These are phyloP conservation scores for Rhynchosporium secalis DNA, from an alignment of 2,329 filamentous ascomycete species.

Conservation along the genomic window DNA sequence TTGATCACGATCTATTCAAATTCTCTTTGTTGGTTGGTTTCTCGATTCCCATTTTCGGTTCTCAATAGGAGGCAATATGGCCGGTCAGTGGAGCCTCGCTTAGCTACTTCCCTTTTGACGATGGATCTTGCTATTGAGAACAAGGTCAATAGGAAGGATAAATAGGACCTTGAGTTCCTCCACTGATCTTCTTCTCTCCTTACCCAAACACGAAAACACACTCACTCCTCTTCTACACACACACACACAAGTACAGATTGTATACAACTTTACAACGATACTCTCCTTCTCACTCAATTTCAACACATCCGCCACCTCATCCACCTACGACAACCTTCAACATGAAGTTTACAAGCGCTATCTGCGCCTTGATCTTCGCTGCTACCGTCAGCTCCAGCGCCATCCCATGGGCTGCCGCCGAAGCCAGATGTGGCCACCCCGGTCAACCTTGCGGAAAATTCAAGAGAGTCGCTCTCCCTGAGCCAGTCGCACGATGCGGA, in stretches of 20 bases:
- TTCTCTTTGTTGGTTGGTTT: slow-evolving; percentile 3
- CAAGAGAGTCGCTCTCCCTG: slow-evolving; percentile 16
- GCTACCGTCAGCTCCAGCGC: slow-evolving; percentile 41
- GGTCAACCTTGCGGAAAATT: slow-evolving; percentile 17
- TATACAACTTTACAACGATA: slow-evolving; percentile 6
- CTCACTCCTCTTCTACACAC: slow-evolving; percentile 16
- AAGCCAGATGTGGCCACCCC: slow-evolving; percentile 15
- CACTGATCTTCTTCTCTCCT: slow-evolving; percentile 8
- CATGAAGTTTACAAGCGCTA: slow-evolving; percentile 51
- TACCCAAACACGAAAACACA: slow-evolving; percentile 15
- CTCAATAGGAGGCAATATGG: slow-evolving; percentile 29
- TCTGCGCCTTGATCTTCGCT: slow-evolving; percentile 45
- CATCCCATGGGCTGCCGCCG: slow-evolving; percentile 25
- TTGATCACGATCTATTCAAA: not conserved
- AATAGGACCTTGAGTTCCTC: slow-evolving; percentile 8
- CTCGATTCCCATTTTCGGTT: slow-evolving; percentile 19
- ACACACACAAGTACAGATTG: slow-evolving; percentile 20
- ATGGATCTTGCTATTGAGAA: slow-evolving; percentile 18
- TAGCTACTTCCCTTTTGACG: slow-evolving; percentile 10
- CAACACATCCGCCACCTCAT: slow-evolving; percentile 7
- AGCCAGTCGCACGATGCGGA: slow-evolving; percentile 6
- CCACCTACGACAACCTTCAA: slow-evolving; percentile 30
- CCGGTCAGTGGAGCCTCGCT: slow-evolving; percentile 20
- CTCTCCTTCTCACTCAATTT: not conserved
- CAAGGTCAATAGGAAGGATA: slow-evolving; percentile 19